phyloP scores from a whole-genome alignment of 2,329 filamentous ascomycete species.

The Lasiodiplodia sp. region DNA sequence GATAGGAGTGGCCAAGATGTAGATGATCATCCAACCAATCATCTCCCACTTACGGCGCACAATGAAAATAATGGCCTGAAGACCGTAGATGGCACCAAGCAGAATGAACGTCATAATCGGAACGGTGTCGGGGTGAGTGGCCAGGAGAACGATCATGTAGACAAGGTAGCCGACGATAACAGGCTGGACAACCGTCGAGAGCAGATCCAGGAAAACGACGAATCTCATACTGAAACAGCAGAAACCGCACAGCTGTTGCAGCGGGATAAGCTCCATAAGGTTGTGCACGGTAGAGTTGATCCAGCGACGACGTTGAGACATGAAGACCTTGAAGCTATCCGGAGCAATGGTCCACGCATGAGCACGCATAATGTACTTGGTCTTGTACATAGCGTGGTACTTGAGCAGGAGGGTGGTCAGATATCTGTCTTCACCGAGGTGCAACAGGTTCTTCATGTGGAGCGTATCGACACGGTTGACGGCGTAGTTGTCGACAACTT shows the following conservation, averaged over 20 bases:
- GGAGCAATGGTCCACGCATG: conserved; percentile 98
- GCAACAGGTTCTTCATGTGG: conserved; percentile 98
- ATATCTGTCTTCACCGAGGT: conserved; percentile 97
- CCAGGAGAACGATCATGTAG: conserved; percentile 71
- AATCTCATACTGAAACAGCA: conserved; percentile 99
- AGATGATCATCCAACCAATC: conserved; percentile 99
- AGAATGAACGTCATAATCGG: conserved; percentile 89
- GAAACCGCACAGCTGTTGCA: conserved; percentile 96
- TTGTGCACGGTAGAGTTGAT: conserved; percentile 99
- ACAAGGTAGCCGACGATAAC: conserved; percentile 88
- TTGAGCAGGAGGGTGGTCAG: conserved; percentile 94
- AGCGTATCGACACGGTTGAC: conserved; percentile 96
- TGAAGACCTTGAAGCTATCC: conserved; percentile 91
- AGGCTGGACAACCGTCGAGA: conserved; percentile 91
- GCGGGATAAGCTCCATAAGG: conserved; percentile 89
- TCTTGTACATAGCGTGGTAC: conserved; percentile 93
- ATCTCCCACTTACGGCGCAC: conserved; percentile 98
- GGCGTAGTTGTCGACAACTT: conserved; percentile 85
- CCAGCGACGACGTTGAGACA: conserved; percentile 98
- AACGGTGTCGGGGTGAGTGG: conserved; percentile 67
- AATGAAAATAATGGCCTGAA: conserved; percentile 97
- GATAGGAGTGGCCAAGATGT: conserved; percentile 87
- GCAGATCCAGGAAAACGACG: conserved; percentile 90
- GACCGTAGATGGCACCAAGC: conserved; percentile 92
- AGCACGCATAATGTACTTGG: conserved; percentile 91